A percentile compares a stretch with the other conserved stretches of the same genome.
phyloP scores from a whole-genome alignment of 2,329 filamentous ascomycete species.

The Cryphonectria japonica region DNA sequence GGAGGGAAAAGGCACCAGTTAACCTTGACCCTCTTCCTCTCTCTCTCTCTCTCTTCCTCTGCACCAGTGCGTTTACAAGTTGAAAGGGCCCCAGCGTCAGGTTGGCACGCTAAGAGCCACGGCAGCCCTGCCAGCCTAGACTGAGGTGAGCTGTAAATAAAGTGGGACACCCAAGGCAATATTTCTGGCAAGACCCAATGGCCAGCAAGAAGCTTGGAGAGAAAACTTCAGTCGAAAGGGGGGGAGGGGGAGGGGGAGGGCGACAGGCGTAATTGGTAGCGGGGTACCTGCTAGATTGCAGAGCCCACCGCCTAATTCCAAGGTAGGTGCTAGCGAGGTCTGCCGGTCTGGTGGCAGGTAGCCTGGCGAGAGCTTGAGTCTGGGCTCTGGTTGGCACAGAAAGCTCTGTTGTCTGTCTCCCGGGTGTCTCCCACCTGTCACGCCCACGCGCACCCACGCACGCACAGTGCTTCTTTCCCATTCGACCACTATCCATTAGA shows the following conservation, averaged over 20 bases:
- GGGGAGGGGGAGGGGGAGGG: background rate
- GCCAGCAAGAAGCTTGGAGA: slow-evolving; percentile 8
- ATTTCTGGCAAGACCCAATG: slow-evolving; percentile 20
- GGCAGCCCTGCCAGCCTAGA: slow-evolving; percentile 14
- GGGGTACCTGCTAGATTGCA: slow-evolving; percentile 26
- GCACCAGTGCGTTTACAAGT: slow-evolving; percentile 1
- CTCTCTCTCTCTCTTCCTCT: background rate
- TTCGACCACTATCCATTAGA: background rate
- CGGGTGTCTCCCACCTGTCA: background rate
- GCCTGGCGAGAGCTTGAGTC: background rate
- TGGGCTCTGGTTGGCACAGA: background rate
- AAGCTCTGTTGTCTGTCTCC: background rate
- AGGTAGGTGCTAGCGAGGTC: slow-evolving; percentile 19
- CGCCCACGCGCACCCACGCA: background rate
- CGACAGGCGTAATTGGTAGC: slow-evolving; percentile 24
- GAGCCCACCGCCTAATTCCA: slow-evolving; percentile 17
- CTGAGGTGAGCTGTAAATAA: slow-evolving; percentile 17
- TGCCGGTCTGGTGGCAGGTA: background rate
- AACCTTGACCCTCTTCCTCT: slow-evolving; percentile 7
- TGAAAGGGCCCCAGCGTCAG: slow-evolving; percentile 11
- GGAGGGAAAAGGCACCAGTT: slow-evolving; percentile 25
- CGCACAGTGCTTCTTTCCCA: background rate
- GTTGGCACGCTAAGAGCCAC: slow-evolving; percentile 14
- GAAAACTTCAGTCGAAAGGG: slow-evolving; percentile 14
- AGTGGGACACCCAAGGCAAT: slow-evolving; percentile 10